A percentile compares a stretch with the other conserved stretches of the same genome.
phyloP scores from a whole-genome alignment of 768 basidiomycete species.

The Boletus pseudopeckii region DNA sequence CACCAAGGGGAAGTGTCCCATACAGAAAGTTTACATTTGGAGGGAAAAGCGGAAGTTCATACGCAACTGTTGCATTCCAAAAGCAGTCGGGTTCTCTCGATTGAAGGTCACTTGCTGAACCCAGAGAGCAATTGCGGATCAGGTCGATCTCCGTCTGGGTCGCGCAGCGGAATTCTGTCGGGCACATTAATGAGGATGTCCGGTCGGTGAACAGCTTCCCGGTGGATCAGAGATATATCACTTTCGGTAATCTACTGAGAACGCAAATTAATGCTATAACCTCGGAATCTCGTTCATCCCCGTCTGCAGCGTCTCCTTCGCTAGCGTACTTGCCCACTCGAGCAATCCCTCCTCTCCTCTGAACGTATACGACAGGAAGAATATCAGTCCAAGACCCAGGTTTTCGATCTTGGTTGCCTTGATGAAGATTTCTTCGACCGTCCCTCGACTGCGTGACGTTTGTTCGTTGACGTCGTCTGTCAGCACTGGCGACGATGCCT shows the following conservation, averaged over 20 bases:
- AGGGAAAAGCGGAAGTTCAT: conserved; percentile 68
- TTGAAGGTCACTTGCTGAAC: not conserved
- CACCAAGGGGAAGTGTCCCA: conserved; percentile 61
- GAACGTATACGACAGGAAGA: conserved; percentile 55
- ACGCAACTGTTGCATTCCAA: conserved; percentile 71
- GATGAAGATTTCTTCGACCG: conserved; percentile 76
- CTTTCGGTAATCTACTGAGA: not conserved
- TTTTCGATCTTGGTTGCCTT: conserved; percentile 64
- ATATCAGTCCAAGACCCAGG: conserved; percentile 72
- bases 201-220: not conserved
- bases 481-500: conserved; percentile 66
- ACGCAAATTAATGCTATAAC: conserved; percentile 3
- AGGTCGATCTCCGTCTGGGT: not conserved
- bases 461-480: conserved; percentile 31
- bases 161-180: not conserved
- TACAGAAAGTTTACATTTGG: conserved; percentile 75
- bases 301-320: conserved; percentile 64
- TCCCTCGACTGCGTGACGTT: conserved; percentile 50
- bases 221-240: not conserved
- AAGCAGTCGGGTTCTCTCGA: conserved; percentile 23
- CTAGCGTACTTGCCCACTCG: conserved; percentile 65
- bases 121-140: not conserved
- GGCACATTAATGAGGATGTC: not conserved
- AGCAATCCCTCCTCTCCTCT: conserved; percentile 45
- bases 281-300: conserved; percentile 54